Evolutionary conservation across 805 yeast genomes (phyloP), one percentile per base, ranked within the genome.

Genomic region (Spathaspora boniae): DNA sequence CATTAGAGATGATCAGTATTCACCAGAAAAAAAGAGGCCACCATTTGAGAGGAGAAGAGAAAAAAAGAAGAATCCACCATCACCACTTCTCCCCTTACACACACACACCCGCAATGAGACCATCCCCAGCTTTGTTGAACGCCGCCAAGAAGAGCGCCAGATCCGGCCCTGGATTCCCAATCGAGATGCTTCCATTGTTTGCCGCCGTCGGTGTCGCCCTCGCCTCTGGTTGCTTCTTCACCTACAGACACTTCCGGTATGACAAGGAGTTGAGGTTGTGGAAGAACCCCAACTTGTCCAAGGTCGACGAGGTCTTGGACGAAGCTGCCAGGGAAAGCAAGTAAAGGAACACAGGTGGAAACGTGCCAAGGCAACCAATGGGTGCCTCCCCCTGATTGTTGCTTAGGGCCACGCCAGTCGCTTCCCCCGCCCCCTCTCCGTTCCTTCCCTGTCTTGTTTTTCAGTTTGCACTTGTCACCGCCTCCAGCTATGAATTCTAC

Each of bases 101-200:
- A n/a, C n/a, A 22, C n/a, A 27, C 12, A 14, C 31, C 15, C 40
- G 53, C 28, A 33, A 67, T 67, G 73, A 58, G 64, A 53, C 62
- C 70, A 40, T 45, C 69, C 42, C 58, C 57, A 45, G 44, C 62
- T 40, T 63, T 67, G 53, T 48, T 63, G 44, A 60, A 62, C 42
- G 66, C 67, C 34, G 64, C 71, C 47, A 62, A 60, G 48, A 61
- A 60, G 49, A 33, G 47, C 26, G 42, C 43, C 40, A 23, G 46
- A 16, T 23, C 20, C 9, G 27, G 29, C 23, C 16, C 31, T 21
- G 27, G 25, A 16, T 26, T 29, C n/a, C 73, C 73, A 18, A 60
- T 65, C 26, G 73, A 67, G 51, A 60, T 67, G 73, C 62, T 58
- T 56, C 73, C 73, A 44, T 65, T 67, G 53, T 67, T 67, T 41